Percentiles rank a stretch among this genome's conserved stretches.
Conservation (phyloP, 2,329 filamentous ascomycete species). For the Xylaria arbuscula region DNA sequence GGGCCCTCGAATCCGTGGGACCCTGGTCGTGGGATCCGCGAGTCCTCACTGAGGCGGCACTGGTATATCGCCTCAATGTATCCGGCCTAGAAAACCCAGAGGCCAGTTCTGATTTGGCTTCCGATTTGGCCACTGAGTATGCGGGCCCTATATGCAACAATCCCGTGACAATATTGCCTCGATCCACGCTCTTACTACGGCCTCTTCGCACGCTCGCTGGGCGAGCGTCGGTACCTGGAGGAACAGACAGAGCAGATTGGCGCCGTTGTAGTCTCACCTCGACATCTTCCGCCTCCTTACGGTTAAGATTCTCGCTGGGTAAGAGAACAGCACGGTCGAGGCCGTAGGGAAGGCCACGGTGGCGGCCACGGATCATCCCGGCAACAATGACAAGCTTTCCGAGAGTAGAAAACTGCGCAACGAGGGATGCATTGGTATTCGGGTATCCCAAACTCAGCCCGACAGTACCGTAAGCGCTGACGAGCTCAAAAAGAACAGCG, state of each 20-base stretch:
- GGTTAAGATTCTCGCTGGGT: slow-evolving; percentile 66
- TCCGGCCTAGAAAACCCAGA: slow-evolving; percentile 38
- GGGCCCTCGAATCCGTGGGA: slow-evolving; percentile 22
- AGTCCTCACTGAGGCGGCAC: slow-evolving; percentile 38
- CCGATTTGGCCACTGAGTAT: slow-evolving; percentile 43
- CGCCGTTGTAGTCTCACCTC: slow-evolving; percentile 53
- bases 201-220: slow-evolving; percentile 41
- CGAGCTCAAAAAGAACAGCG: slow-evolving; percentile 81
- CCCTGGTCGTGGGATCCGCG: slow-evolving; percentile 37
- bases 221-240: slow-evolving; percentile 36
- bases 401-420: slow-evolving; percentile 80
- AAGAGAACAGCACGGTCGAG: slow-evolving; percentile 71
- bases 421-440: slow-evolving; percentile 80
- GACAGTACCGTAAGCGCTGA: slow-evolving; percentile 94
- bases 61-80: slow-evolving; percentile 40
- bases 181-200: slow-evolving; percentile 48
- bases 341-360: slow-evolving; percentile 75
- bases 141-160: slow-evolving; percentile 49
- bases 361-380: slow-evolving; percentile 76
- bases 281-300: slow-evolving; percentile 63
- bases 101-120: slow-evolving; percentile 32
- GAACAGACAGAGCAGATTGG: slow-evolving; percentile 51
- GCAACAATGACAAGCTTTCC: slow-evolving; percentile 76
- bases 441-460: slow-evolving; percentile 89
- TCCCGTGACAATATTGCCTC: slow-evolving; percentile 43